Base-by-base conservation (phyloP, 2,329 filamentous ascomycete genomes). In the Neonectria magnoliae region DNA sequence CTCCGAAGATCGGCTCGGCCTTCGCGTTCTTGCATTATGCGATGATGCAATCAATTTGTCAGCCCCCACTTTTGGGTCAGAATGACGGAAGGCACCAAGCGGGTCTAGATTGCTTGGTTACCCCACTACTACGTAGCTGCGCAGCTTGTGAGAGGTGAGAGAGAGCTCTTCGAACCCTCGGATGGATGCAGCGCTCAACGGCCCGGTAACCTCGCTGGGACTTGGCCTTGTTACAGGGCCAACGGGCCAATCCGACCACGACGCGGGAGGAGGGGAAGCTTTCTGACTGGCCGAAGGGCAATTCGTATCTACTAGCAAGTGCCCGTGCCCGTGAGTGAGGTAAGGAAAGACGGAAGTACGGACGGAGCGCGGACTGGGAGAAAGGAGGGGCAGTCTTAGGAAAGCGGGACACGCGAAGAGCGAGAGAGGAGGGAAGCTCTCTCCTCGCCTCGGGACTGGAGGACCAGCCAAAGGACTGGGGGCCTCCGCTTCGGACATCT, bases 31-130 rank as follows among this genome's bases (percentile, higher is more conserved):
- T 36, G 22, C 36, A 57, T 42, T 8, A 20, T 33, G 53, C 57
- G 63, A 73, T 74, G 72, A 74, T 73, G 72, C 66, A 73, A 72
- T 70, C 64, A 29, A 72, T 72, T 70, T 68, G 69, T 73, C 72
- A 72, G 68, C 57, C 52, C 62, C 50, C 42, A 53, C 54, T 68
- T 62, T 52, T 54, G 51, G 61, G 47, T 50, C 52, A 68, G 67
- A 64, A 74, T 74, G 72, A 74, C 71, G 71, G 69, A 64, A 71
- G 57, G 61, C 58, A 56, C 57, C 65, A 68, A 71, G 71, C 65
- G 72, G 72, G 72, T 65, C 48, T 51, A 38, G 57, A 50, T 25
- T 38, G 16, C 33, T 51, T 44, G 58, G 29, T 38, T 57, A 73
- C 67, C 67, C 72, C 72, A 63, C 71, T 57, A 38, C 36, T n/a